Evolutionary conservation across 257 asterid genomes (phyloP).

Genomic region (Plectranthus barbatus): DNA sequence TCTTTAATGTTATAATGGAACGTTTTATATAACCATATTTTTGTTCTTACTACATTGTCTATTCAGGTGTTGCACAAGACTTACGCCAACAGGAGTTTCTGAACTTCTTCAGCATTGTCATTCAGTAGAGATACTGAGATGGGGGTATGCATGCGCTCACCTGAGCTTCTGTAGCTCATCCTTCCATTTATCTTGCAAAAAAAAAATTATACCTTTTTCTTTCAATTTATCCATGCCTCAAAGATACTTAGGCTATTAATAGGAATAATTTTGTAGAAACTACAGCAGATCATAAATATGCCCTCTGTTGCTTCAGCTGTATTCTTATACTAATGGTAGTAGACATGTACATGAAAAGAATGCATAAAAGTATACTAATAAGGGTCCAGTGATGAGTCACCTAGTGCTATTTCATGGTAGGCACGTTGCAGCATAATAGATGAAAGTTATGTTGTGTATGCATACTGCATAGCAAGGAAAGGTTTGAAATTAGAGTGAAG

Average conservation of each 20-base stretch:
- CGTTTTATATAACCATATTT: not conserved
- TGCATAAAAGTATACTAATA: not conserved
- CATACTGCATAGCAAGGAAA: not conserved
- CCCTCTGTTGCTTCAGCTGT: not conserved
- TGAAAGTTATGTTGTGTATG: not conserved
- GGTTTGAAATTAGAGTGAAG: not conserved
- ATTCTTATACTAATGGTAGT: not conserved
- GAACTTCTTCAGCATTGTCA: slow-evolving; percentile 59
- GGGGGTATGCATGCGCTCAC: slow-evolving; percentile 64
- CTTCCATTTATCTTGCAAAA: not conserved
- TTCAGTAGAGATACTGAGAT: slow-evolving; percentile 77
- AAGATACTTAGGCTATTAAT: not conserved
- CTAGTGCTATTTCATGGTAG: not conserved
- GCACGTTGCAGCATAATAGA: not conserved
- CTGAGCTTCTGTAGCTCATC: not conserved
- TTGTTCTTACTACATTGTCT: slow-evolving; percentile 7
- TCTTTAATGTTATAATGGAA: not conserved
- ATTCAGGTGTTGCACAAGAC: slow-evolving; percentile 59
- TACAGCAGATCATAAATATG: not conserved
- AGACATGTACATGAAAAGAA: not conserved
- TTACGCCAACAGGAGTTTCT: slow-evolving; percentile 64
- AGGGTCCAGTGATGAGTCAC: not conserved
- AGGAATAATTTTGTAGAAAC: not conserved
- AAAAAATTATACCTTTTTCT: not conserved
- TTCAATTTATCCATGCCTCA: not conserved